Conservation (phyloP, 2,329 filamentous ascomycete species). For the Passalora sequoiae region DNA sequence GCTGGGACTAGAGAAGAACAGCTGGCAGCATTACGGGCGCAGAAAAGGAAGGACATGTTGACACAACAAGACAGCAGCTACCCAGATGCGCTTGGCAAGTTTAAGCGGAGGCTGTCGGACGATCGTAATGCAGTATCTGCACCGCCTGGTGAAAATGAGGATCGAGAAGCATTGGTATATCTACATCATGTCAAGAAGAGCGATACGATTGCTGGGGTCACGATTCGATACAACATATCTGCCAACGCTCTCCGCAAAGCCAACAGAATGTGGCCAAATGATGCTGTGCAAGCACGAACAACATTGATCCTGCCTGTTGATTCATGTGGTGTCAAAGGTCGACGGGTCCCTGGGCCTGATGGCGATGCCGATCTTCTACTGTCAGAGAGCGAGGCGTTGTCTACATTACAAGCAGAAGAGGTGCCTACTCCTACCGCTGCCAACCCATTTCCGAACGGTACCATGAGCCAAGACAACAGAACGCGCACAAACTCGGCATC, state of each 20-base stretch:
- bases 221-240: constrained; percentile 83
- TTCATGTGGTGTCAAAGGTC: constrained; percentile 77
- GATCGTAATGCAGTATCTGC: constrained; percentile 48
- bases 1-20: constrained; percentile 44
- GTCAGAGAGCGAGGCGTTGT: constrained; percentile 29
- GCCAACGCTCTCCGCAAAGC: constrained; percentile 77
- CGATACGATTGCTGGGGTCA: constrained; percentile 87
- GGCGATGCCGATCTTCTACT: constrained; percentile 31
- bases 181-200: constrained; percentile 75
- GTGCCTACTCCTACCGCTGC: constrained; percentile 33
- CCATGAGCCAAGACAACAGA: constrained; percentile 16
- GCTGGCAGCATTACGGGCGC: constrained; percentile 43
- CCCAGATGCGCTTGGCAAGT: constrained; percentile 43
- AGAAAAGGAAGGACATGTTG: constrained; percentile 47
- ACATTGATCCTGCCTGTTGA: constrained; percentile 82
- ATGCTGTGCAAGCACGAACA: constrained; percentile 79
- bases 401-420: constrained; percentile 33
- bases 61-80: constrained; percentile 35
- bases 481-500: constrained; percentile 36
- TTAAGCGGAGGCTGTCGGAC: constrained; percentile 65
- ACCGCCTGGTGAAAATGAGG: constrained; percentile 53
- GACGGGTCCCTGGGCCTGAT: constrained; percentile 42
- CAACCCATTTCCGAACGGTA: constrained; percentile 22
- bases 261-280: constrained; percentile 92
- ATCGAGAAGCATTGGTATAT: constrained; percentile 77